A percentile compares a stretch with the other conserved stretches of the same genome.
Evolutionary conservation across 495 filamentous ascomycete genomes (phyloP).

Genomic region (Podospora fimiseda): DNA sequence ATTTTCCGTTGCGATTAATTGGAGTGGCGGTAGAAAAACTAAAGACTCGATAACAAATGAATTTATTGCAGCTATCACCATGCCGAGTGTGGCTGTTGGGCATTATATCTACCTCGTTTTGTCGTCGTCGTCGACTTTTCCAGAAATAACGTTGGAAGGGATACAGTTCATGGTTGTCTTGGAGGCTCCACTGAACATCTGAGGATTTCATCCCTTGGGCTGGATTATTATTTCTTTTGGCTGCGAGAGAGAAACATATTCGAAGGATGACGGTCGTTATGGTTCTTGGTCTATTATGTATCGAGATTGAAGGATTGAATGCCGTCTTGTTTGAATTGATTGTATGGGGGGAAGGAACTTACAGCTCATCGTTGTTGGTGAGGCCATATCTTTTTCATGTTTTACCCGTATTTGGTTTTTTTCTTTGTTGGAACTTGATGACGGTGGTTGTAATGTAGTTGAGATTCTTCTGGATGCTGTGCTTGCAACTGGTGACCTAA

Average conservation of each 20-base stretch:
- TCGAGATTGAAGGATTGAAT: background rate
- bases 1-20: background rate
- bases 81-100: background rate
- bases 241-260: background rate
- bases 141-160: background rate
- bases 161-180: background rate
- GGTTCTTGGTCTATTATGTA: background rate
- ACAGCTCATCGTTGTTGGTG: background rate
- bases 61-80: background rate
- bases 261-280: background rate
- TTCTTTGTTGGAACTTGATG: background rate
- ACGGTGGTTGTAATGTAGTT: background rate
- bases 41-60: background rate
- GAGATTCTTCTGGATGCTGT: background rate
- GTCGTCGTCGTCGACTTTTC: too few species aligned
- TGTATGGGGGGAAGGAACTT: background rate
- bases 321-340: background rate
- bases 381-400: background rate
- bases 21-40: background rate
- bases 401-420: background rate
- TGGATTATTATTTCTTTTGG: background rate
- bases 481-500: background rate
- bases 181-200: background rate
- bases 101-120: background rate
- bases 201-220: background rate